Conservation (phyloP, 345 rosid genomes). For the Camelina sativa region DNA sequence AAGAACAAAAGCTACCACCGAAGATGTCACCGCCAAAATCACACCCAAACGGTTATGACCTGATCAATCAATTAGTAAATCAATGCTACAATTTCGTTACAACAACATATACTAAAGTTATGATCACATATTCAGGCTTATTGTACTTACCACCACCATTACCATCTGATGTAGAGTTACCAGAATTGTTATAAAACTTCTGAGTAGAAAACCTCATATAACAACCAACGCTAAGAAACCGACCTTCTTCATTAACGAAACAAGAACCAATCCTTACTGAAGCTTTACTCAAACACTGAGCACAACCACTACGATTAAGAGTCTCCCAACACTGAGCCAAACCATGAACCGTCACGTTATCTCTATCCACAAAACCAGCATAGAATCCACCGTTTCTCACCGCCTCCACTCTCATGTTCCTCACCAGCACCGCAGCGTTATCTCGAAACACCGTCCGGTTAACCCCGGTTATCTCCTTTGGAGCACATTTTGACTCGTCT, state of each 20-base stretch:
- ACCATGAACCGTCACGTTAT: slow-evolving; percentile 72
- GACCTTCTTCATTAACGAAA: slow-evolving; percentile 65
- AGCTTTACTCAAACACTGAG: slow-evolving; percentile 58
- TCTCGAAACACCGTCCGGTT: slow-evolving; percentile 55
- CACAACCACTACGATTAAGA: slow-evolving; percentile 55
- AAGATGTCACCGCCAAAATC: slow-evolving; percentile 57
- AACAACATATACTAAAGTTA: slow-evolving; percentile 4
- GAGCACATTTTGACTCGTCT: slow-evolving; percentile 56
- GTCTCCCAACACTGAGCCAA: slow-evolving; percentile 90
- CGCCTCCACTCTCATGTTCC: slow-evolving; percentile 62
- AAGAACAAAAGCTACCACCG: slow-evolving; percentile 58
- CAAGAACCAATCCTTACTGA: slow-evolving; percentile 51
- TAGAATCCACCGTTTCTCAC: slow-evolving; percentile 59
- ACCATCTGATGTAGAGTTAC: slow-evolving; percentile 36
- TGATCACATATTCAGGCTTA: not conserved
- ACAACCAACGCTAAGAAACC: slow-evolving; percentile 78
- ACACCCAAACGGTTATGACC: slow-evolving; percentile 54
- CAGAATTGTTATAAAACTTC: slow-evolving; percentile 69
- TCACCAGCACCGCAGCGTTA: slow-evolving; percentile 56
- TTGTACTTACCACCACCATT: slow-evolving; percentile 51
- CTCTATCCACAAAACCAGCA: slow-evolving; percentile 59
- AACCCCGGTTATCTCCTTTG: slow-evolving; percentile 51
- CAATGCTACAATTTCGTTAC: not conserved
- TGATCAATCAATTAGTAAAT: slow-evolving; percentile 34
- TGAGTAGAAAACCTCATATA: slow-evolving; percentile 72